Evolutionary conservation across 768 basidiomycete species (phyloP).

Genomic region (Amanita pallidorosea): DNA sequence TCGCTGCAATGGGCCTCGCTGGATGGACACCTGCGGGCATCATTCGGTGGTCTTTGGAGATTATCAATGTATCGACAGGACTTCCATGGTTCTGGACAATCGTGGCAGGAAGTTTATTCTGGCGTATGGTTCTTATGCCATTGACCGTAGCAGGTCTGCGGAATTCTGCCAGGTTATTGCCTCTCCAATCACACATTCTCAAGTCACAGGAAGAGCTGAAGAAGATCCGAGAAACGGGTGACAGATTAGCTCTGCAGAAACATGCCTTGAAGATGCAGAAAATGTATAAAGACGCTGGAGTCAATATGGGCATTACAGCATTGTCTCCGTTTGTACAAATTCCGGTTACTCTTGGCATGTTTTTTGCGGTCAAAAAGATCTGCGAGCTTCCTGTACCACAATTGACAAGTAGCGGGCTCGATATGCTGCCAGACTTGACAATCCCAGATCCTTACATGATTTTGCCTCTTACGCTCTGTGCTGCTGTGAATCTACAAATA

Average conservation of each 20-base stretch:
- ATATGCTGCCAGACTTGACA: constrained; percentile 70
- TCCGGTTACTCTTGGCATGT: constrained; percentile 69
- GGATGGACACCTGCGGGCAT: constrained; percentile 58
- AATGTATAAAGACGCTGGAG: constrained; percentile 56
- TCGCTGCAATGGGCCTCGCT: constrained; percentile 55
- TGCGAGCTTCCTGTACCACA: constrained; percentile 63
- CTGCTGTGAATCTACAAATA: constrained; percentile 59
- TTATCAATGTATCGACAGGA: constrained; percentile 56
- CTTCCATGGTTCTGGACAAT: constrained; percentile 85
- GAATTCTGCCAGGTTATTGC: constrained; percentile 48
- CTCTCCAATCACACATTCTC: constrained; percentile 43
- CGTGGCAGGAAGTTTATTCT: constrained; percentile 47
- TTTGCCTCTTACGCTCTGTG: constrained; percentile 49
- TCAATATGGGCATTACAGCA: constrained; percentile 46
- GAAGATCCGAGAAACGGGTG: constrained; percentile 19
- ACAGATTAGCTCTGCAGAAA: constrained; percentile 39
- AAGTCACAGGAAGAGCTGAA: constrained; percentile 35
- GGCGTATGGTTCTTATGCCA: constrained; percentile 53
- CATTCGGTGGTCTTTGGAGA: constrained; percentile 51
- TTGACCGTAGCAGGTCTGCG: constrained; percentile 45
- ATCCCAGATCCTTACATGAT: constrained; percentile 64
- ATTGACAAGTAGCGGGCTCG: constrained; percentile 65
- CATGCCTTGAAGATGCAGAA: constrained; percentile 40
- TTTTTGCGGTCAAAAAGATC: constrained; percentile 71
- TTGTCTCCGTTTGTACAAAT: constrained; percentile 51